Evolutionary conservation across 2,329 filamentous ascomycete species (phyloP), one percentile per base, ranked within the genome.

Genomic region (Arthrobotrys entomopaga): DNA sequence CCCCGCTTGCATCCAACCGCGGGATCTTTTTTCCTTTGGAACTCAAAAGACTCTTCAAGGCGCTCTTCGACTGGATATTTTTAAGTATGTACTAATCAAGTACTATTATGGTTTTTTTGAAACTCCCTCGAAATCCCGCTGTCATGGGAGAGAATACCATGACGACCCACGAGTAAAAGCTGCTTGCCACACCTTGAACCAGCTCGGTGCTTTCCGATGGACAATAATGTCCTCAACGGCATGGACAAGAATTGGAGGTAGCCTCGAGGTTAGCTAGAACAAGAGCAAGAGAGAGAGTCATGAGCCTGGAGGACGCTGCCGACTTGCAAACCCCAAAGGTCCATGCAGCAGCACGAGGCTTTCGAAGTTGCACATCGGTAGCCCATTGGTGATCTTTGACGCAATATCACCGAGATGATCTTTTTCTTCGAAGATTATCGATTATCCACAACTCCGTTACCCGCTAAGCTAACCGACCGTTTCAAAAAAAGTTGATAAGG

Each of bases 121-220:
- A 73, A 65, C 48, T 19, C 38, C 16, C 66, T 72, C 53, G 59
- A 60, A 53, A 60, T 65, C 60, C 54, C 54, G 54, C 65, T 54
- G 65, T 34, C 52, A 38, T 34, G 48, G 19, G 29, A 26, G 24
- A 34, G 10, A 34, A 34, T n/a, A 16, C 42, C 19, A 34, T 34
- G 29, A 34, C 29, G 16, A 19, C n/a, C 11, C 24, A 53, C 58
- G 42, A 49, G 42, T 24, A 49, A 43, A 10, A 16, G 6, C 24
- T 26, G 11, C 26, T 58, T 65, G 54, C 56, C 61, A 65, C 69
- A 73, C 67, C 48, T 72, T 65, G 54, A 53, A 15, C 13, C 10
- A 57, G 3, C 57, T 67, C 70, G 70, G 70, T 50, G 34, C 50
- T 74, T 67, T 74, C 70, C 70, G 70, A 53, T 46, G 11, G 11